phyloP scores from a whole-genome alignment of 2,329 filamentous ascomycete genomes.

The Neopestalotiopsis sp. region DNA sequence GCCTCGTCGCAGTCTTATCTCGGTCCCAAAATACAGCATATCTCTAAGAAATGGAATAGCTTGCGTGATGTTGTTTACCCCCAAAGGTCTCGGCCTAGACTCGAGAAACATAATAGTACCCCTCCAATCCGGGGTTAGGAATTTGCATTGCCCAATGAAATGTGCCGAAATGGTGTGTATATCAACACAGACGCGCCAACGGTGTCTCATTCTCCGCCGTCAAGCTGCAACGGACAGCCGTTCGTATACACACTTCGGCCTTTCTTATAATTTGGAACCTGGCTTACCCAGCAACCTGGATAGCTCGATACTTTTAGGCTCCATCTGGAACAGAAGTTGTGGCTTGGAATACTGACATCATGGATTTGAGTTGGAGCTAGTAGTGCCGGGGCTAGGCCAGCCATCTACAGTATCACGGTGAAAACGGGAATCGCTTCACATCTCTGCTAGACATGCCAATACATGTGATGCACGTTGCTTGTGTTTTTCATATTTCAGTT shows the following conservation, averaged over 20 bases:
- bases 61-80: too few species aligned
- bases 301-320: neutral
- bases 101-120: too few species aligned
- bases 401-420: neutral
- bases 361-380: slow-evolving; percentile 19
- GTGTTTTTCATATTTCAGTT: neutral
- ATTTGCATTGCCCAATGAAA: too few species aligned
- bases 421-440: neutral
- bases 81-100: too few species aligned
- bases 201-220: neutral
- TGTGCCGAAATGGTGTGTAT: neutral
- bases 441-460: neutral
- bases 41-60: too few species aligned
- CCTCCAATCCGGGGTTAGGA: too few species aligned
- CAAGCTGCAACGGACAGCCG: neutral
- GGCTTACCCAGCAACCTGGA: neutral
- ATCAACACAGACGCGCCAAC: neutral
- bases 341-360: slow-evolving; percentile 29
- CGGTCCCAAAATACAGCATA: too few species aligned
- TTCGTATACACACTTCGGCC: neutral
- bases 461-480: neutral
- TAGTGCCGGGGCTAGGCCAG: neutral
- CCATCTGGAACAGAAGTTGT: slow-evolving; percentile 3
- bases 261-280: neutral
- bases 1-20: too few species aligned